Evolutionary conservation across 2,329 filamentous ascomycete species (phyloP), one percentile per base, ranked within the genome.

Genomic region (Botrytis cinerea): DNA sequence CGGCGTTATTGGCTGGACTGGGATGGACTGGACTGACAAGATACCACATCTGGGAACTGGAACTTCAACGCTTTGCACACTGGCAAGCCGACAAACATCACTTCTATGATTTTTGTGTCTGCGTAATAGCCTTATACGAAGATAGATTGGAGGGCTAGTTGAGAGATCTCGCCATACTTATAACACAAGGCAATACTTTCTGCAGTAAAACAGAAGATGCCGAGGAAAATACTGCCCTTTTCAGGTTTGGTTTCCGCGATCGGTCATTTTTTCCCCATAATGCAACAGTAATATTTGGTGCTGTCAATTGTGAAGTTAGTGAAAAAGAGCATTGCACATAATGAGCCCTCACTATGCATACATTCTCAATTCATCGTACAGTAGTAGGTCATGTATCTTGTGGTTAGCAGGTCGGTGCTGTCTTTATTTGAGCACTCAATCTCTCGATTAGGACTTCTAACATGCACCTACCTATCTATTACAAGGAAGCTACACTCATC

Each of bases 21-120:
- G 60, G 14, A 2, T 62, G 60, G n/a, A n/a, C 9, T 63, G 61
- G 64, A 10, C 20, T 38, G 18, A 40, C 40, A 59, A 59, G 61
- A 67, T 72, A 59, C 48, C 61, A 67, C n/a, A 51, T 43, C 70
- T 64, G 60, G 70, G 22, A 66, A 35, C 20, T 67, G 35, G 35
- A n/a, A 12, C 22, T 40, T 54, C 28, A 35, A 70, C 25, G 38
- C 51, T n/a, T 48, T 71, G 60, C 54, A 71, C 45, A 71, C 45
- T 64, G 45, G 25, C 45, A 54, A n/a, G 28, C 45, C 20, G 22
- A 40, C 14, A 35, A 51, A 54, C 20, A 38, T 48, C 22, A 38
- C 32, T 38, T 67, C 63, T 38, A 54, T 40, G 25, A 35, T 40
- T 54, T 67, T 35, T 40, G 46, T 40, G 45, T 54, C 35, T 54